Conservation (phyloP, 1,284 basidiomycete species). For the Trichosporon ovoides region DNA sequence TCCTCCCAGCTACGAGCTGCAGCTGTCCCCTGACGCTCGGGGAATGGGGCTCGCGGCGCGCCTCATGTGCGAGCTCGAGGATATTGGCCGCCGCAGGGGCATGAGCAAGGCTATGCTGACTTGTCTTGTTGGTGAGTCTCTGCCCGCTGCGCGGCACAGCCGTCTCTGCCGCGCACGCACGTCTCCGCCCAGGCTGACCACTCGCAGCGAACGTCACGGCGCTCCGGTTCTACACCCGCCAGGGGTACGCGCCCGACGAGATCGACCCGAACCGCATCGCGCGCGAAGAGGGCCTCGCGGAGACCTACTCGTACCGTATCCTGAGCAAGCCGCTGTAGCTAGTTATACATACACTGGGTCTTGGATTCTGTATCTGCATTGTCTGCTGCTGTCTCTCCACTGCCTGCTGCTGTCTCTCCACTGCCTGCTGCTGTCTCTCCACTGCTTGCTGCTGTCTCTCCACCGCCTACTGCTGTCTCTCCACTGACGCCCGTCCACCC, state of each 20-base stretch:
- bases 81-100: slow-evolving; percentile 28
- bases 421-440: too few relatives aligned
- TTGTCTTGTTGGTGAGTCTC: slow-evolving; percentile 36
- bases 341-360: background rate
- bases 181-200: background rate
- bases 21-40: slow-evolving; percentile 23
- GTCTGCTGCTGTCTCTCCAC: background rate
- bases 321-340: slow-evolving; percentile 26
- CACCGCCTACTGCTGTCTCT: background rate
- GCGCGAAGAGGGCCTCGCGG: slow-evolving; percentile 26
- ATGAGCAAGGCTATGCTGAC: slow-evolving; percentile 48
- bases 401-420: too few relatives aligned
- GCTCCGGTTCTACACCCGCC: slow-evolving; percentile 34
- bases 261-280: slow-evolving; percentile 42
- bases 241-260: slow-evolving; percentile 41
- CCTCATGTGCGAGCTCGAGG: slow-evolving; percentile 35
- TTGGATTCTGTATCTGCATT: background rate
- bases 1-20: slow-evolving; percentile 45
- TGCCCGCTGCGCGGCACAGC: too few relatives aligned
- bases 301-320: slow-evolving; percentile 27
- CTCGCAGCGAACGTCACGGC: slow-evolving; percentile 32
- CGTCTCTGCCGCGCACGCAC: background rate
- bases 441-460: background rate
- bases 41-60: slow-evolving; percentile 31
- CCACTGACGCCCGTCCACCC: too few relatives aligned